A percentile compares a stretch with the other conserved stretches of the same genome.
Evolutionary conservation across 805 yeast species (phyloP).

Genomic region (Sugiyamaella chiloensis): DNA sequence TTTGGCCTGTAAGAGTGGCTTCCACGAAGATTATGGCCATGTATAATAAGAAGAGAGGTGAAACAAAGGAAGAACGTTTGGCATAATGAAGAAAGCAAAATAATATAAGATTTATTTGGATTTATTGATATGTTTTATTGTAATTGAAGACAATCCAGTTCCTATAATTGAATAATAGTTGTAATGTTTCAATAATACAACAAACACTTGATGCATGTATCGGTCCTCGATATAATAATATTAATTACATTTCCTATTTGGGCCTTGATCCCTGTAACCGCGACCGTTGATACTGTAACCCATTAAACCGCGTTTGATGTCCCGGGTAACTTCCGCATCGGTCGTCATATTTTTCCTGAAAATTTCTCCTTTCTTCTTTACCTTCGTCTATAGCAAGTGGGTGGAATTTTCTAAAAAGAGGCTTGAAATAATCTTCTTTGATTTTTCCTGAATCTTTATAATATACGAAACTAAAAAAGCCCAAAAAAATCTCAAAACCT

Average conservation of each 20-base stretch:
- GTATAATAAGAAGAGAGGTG: conserved; percentile 45
- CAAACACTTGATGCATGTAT: too few species aligned
- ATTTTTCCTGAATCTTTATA: conserved; percentile 1
- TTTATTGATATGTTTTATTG: too few species aligned
- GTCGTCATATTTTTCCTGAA: conserved; percentile 2
- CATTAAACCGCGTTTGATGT: too few species aligned
- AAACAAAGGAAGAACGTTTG: conserved; percentile 2
- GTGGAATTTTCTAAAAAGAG: background rate
- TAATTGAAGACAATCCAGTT: too few species aligned
- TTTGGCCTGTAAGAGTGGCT: conserved; percentile 80
- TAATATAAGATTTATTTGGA: too few species aligned
- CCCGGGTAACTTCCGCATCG: conserved; percentile 6
- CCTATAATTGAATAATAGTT: too few species aligned
- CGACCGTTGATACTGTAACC: too few species aligned
- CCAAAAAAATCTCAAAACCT: conserved; percentile 4
- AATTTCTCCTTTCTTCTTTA: conserved; percentile 5
- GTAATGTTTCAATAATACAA: too few species aligned
- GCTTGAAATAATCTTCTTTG: background rate
- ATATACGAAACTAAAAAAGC: conserved; percentile 5
- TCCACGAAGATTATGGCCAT: conserved; percentile 68
- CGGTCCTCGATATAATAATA: too few species aligned
- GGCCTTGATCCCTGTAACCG: too few species aligned
- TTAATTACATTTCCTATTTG: too few species aligned
- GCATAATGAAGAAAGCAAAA: conserved; percentile 4
- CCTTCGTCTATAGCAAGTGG: background rate